Evolutionary conservation across 75 land plant species (phyloP).

Genomic region (Gnetum montanum): DNA sequence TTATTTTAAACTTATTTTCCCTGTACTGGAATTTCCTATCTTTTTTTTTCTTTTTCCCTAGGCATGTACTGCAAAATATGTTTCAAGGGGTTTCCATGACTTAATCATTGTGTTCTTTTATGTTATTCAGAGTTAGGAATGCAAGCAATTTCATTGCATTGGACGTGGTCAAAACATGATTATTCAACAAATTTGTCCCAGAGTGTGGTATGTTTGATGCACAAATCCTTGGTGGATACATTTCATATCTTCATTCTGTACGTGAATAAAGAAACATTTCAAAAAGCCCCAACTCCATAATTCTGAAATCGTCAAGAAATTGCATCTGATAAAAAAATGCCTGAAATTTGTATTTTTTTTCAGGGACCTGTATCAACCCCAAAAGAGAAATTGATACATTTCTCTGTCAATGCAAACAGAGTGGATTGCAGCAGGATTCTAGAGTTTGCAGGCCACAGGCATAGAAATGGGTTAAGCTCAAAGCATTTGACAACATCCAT

Average conservation of each 20-base stretch:
- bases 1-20: no score
- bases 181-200: background rate
- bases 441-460: background rate
- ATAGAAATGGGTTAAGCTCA: background rate
- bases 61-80: no score
- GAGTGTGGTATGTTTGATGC: conserved; percentile 3
- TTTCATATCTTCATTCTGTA: background rate
- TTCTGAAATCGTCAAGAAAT: background rate
- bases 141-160: conserved; percentile 2
- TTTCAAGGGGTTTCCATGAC: no score
- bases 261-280: background rate
- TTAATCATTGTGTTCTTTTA: no score
- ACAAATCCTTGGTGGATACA: background rate
- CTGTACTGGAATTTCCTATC: no score
- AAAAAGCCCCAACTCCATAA: background rate
- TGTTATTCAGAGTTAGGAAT: conserved; percentile 6
- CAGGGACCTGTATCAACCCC: conserved; percentile 1
- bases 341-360: no score
- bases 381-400: background rate
- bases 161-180: background rate
- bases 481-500: background rate
- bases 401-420: background rate
- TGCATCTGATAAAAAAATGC: no score
- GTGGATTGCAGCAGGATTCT: background rate
- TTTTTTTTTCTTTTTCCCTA: no score